These are phyloP conservation scores for Coniochaeta sp. DNA, from an alignment of 2,329 filamentous ascomycete genomes.

Conservation along the genomic window DNA sequence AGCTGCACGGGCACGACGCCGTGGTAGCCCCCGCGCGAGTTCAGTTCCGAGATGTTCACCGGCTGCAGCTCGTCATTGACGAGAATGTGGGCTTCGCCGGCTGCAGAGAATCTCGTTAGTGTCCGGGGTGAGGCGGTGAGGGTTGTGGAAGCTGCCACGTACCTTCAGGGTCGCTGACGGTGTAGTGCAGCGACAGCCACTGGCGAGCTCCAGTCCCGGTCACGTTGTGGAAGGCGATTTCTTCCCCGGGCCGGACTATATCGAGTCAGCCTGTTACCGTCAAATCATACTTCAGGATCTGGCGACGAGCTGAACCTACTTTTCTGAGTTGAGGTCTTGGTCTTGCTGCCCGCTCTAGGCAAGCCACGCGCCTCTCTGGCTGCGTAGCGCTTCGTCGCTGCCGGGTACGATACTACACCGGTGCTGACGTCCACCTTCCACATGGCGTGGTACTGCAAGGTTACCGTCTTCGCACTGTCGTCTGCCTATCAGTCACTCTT, in stretches of 20 bases:
- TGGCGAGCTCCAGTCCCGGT: conserved; percentile 25
- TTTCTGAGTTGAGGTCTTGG: not conserved
- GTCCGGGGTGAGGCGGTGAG: conserved; percentile 2
- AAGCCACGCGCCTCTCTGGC: conserved; percentile 19
- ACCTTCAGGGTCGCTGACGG: conserved; percentile 16
- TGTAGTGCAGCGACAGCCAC: conserved; percentile 30
- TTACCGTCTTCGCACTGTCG: conserved; percentile 20
- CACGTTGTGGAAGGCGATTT: conserved; percentile 26
- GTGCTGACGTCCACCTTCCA: conserved; percentile 31
- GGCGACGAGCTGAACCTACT: not conserved
- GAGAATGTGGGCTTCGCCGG: conserved; percentile 24
- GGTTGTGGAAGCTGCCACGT: not conserved
- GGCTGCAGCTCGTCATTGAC: conserved; percentile 23
- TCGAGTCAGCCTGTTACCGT: conserved; percentile 2
- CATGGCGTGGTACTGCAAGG: conserved; percentile 29
- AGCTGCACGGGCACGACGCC: conserved; percentile 25
- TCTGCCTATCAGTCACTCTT: not conserved
- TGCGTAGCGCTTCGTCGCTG: conserved; percentile 25
- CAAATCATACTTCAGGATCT: not conserved
- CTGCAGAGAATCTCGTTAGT: conserved; percentile 6
- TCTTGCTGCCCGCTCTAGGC: conserved; percentile 12
- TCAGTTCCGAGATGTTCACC: conserved; percentile 27
- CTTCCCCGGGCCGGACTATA: conserved; percentile 15
- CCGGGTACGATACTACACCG: conserved; percentile 23
- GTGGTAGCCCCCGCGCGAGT: conserved; percentile 27